A percentile compares a stretch with the other conserved stretches of the same genome.
phyloP scores from a whole-genome alignment of 2,329 filamentous ascomycete genomes.

The Diaporthe sp. region DNA sequence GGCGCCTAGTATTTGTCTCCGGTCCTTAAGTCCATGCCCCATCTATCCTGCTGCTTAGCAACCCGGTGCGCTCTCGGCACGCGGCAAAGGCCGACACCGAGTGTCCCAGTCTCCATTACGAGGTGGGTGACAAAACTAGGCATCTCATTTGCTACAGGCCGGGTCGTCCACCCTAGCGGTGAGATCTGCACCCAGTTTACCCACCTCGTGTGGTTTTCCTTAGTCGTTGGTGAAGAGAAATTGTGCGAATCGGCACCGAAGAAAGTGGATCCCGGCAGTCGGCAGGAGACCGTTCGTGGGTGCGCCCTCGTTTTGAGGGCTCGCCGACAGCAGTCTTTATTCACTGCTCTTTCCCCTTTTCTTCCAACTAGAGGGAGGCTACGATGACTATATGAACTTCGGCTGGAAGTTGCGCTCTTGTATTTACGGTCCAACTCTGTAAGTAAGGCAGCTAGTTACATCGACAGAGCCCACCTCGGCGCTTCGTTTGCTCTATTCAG shows the following conservation, averaged over 20 bases:
- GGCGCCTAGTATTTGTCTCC: constrained; percentile 15
- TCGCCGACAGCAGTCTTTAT: not conserved
- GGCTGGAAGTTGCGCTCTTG: not conserved
- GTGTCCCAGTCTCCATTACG: constrained; percentile 15
- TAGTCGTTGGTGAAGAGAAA: not conserved
- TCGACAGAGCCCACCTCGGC: not conserved
- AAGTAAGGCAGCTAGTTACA: not conserved
- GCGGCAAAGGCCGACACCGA: constrained; percentile 18
- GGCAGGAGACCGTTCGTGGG: not conserved
- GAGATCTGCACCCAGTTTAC: constrained; percentile 15
- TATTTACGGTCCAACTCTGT: not conserved
- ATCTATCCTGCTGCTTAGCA: not conserved
- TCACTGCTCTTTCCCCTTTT: constrained; percentile 7
- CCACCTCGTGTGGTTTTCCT: constrained; percentile 9
- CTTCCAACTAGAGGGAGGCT: not conserved
- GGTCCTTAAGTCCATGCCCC: not conserved
- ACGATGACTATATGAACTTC: not conserved
- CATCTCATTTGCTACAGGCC: constrained; percentile 2
- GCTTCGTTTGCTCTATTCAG: not conserved
- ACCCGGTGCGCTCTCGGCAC: constrained; percentile 26
- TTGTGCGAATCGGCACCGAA: constrained; percentile 29
- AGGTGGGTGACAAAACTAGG: constrained; percentile 1
- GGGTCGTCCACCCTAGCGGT: not conserved
- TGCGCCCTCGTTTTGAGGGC: not conserved
- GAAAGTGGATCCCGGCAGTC: constrained; percentile 16